Conservation (phyloP, 306 rosid genomes). For the Castanopsis chinensis region DNA sequence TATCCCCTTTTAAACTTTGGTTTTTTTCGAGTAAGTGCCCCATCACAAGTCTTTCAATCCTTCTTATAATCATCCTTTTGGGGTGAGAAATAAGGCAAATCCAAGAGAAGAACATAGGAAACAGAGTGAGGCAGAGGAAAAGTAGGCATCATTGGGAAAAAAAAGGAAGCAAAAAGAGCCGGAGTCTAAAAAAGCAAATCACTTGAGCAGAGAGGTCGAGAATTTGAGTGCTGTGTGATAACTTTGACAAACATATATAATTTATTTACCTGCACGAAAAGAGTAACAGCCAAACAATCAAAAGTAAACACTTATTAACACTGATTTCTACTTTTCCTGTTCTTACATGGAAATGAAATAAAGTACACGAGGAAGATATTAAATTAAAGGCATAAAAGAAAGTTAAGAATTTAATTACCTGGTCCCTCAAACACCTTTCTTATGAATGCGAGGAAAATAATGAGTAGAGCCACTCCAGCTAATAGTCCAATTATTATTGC, state of each 20-base stretch:
- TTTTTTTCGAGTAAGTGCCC: slow-evolving; percentile 34
- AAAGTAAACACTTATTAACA: not conserved
- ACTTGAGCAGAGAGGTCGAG: slow-evolving; percentile 18
- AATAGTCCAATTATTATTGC: slow-evolving; percentile 84
- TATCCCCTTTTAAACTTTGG: slow-evolving; percentile 26
- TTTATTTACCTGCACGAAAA: slow-evolving; percentile 72
- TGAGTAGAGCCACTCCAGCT: slow-evolving; percentile 79
- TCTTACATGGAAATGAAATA: not conserved
- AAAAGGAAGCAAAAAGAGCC: slow-evolving; percentile 9
- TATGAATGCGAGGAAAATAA: slow-evolving; percentile 71
- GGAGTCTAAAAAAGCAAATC: slow-evolving; percentile 37
- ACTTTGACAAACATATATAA: slow-evolving; percentile 9
- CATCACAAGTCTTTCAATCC: slow-evolving; percentile 30
- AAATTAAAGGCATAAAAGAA: not conserved
- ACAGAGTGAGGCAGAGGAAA: not conserved
- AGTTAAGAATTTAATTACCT: slow-evolving; percentile 32
- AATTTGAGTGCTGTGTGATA: slow-evolving; percentile 7
- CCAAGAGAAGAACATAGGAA: slow-evolving; percentile 11
- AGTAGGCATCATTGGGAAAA: slow-evolving; percentile 21
- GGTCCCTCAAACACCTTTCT: slow-evolving; percentile 52
- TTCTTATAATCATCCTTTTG: slow-evolving; percentile 29
- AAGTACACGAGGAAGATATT: not conserved
- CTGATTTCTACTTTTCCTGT: not conserved
- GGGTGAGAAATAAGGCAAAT: slow-evolving; percentile 11
- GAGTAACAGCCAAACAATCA: slow-evolving; percentile 8